Percentiles rank a stretch among this genome's conserved stretches.
These are phyloP conservation scores for Aspergillus awamori DNA, from an alignment of 2,329 filamentous ascomycete species.

Conservation along the genomic window DNA sequence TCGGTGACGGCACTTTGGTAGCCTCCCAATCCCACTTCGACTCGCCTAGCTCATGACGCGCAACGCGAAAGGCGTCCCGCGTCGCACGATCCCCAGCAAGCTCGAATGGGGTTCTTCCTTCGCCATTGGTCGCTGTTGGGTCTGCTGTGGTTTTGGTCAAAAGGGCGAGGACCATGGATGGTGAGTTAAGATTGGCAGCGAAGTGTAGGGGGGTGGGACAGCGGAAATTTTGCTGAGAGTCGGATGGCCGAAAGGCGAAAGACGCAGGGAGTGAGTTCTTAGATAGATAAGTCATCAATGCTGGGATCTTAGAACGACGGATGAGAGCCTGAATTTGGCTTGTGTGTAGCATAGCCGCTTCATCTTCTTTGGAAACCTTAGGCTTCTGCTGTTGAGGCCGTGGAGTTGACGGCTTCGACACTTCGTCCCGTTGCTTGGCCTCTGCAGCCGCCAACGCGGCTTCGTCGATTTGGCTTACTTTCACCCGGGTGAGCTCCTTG, in stretches of 20 bases:
- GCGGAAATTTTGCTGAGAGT: constrained; percentile 71
- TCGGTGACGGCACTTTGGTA: constrained; percentile 70
- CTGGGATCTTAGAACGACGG: constrained; percentile 85
- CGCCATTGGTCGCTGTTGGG: constrained; percentile 68
- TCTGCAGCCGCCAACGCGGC: constrained; percentile 58
- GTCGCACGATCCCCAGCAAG: constrained; percentile 83
- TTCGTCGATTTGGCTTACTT: constrained; percentile 77
- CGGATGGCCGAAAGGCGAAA: constrained; percentile 74
- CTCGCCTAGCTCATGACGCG: constrained; percentile 80
- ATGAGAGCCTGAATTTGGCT: constrained; percentile 86
- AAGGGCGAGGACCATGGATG: constrained; percentile 75
- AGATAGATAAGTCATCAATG: constrained; percentile 79
- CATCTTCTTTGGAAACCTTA: constrained; percentile 79
- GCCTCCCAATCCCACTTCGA: constrained; percentile 74
- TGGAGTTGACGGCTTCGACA: constrained; percentile 35
- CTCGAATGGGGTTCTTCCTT: constrained; percentile 85
- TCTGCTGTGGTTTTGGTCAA: constrained; percentile 74
- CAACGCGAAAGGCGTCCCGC: constrained; percentile 87
- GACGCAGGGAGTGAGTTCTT: constrained; percentile 71
- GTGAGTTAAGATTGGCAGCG: constrained; percentile 77
- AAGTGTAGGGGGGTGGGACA: constrained; percentile 83
- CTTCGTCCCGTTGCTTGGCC: constrained; percentile 48
- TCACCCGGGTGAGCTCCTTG: constrained; percentile 87
- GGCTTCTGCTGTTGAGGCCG: constrained; percentile 48
- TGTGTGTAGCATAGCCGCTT: constrained; percentile 79